Evolutionary conservation across 768 basidiomycete genomes (phyloP), one percentile per base, ranked within the genome.

Genomic region (Hygrocybe coccinea): DNA sequence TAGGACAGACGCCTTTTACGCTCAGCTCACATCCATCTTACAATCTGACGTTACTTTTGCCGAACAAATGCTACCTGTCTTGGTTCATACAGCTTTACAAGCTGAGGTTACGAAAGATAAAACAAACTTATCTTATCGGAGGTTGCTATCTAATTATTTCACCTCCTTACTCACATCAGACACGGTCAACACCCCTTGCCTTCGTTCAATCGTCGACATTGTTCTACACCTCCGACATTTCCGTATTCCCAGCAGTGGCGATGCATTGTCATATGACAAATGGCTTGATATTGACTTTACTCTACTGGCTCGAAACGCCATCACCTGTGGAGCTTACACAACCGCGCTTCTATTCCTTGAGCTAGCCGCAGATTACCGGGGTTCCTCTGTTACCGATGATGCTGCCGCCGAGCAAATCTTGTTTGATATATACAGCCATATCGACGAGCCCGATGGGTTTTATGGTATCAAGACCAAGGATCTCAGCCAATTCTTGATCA

Each of bases 371-470:
- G 86, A 91, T 55, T 72, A 79, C 57, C 47, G 63, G 2, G 59
- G 61, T 10, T 60, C 66, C 34, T 66, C 68, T 10, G 52, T 60
- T 25, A 58, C 64, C 17, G 68, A 70, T 6, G 64, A 64, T n/a
- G 57, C 63, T 2, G 68, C 71, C 14, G 72, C 77, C 1, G 89
- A 92, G 60, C 75, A 87, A 55, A 76, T 95, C 22, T 73, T 98
- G 19, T 97, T 93, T 72, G 87, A 88, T 49, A 92, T 98, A 49
- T 99, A 98, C 65, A 84, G 85, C 52, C 88, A 93, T 62, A 93
- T 99, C 57, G 95, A 97, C 64, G 97, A 99, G 67, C 95, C 95
- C 0, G 97, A 99, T 63, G 94, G 97, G 1, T 99, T 99, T 68
- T 99, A 99, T 69, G 93, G 93, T 5, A 93, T 98, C 56, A 79